Conservation (phyloP, 2,329 filamentous ascomycete species). For the Exophiala dermatitidis region DNA sequence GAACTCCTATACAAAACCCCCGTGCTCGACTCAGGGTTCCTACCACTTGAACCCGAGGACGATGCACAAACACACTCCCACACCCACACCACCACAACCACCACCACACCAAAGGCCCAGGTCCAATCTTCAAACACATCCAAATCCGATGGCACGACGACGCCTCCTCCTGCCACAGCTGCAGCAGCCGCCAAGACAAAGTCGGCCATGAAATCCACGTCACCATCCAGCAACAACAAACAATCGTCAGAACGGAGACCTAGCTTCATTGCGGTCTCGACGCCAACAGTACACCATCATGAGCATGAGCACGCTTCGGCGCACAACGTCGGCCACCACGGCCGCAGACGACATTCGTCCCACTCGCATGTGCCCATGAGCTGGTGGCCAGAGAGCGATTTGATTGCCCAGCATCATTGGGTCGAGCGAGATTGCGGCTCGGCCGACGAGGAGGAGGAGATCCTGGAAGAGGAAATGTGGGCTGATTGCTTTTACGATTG, state of each 20-base stretch:
- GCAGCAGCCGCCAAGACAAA: constrained; percentile 1
- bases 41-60: constrained; percentile 11
- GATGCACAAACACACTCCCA: not conserved
- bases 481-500: constrained; percentile 17
- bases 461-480: constrained; percentile 18
- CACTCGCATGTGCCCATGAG: constrained; percentile 13
- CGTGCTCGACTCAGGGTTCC: constrained; percentile 10
- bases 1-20: constrained; percentile 16
- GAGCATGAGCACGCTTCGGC: constrained; percentile 1
- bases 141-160: constrained; percentile 18
- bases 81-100: not conserved
- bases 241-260: constrained; percentile 10
- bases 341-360: constrained; percentile 8
- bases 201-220: not conserved
- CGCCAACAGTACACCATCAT: not conserved
- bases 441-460: constrained; percentile 17
- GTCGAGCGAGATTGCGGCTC: constrained; percentile 7
- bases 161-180: constrained; percentile 5
- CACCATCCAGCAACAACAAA: not conserved
- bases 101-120: not conserved
- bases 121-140: constrained; percentile 10
- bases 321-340: constrained; percentile 6
- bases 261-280: constrained; percentile 16
- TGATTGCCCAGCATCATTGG: constrained; percentile 13
- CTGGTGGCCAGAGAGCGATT: constrained; percentile 21